phyloP scores from a whole-genome alignment of 495 filamentous ascomycete genomes.

The Tuber brumale region DNA sequence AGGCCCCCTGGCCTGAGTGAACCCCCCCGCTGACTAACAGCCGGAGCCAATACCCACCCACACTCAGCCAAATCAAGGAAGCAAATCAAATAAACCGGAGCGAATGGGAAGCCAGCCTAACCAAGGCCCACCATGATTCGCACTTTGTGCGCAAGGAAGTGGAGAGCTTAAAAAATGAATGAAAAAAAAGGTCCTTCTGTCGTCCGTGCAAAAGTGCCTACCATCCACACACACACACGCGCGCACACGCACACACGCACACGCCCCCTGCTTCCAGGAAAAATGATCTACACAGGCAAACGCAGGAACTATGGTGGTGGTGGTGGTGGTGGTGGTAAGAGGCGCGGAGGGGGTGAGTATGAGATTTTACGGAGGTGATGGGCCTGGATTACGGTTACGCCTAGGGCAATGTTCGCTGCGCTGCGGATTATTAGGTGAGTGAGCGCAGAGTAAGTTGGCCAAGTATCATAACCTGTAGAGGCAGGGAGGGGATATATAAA shows the following conservation, averaged over 20 bases:
- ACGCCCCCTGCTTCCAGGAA: background rate
- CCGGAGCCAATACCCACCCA: background rate
- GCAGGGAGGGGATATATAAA: background rate
- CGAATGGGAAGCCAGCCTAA: background rate
- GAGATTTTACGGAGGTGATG: background rate
- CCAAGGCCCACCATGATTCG: slow-evolving; percentile 4
- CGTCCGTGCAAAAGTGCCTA: background rate
- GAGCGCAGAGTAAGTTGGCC: background rate
- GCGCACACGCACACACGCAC: background rate
- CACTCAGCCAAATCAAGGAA: background rate
- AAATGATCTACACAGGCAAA: background rate
- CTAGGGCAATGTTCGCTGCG: slow-evolving; percentile 3
- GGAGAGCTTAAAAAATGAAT: too few relatives aligned
- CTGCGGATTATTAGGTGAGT: slow-evolving; percentile 5
- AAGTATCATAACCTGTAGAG: background rate
- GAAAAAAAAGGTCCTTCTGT: background rate
- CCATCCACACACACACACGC: background rate
- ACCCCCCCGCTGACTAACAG: background rate
- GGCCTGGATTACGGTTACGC: background rate
- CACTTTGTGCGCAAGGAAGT: background rate
- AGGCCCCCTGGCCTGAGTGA: background rate
- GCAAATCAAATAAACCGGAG: background rate
- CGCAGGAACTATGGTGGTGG: background rate
- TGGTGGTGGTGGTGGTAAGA: background rate
- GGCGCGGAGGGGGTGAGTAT: background rate